A percentile compares a stretch with the other conserved stretches of the same genome.
Evolutionary conservation across 805 yeast species (phyloP).

Genomic region (Pichia paraexigua): DNA sequence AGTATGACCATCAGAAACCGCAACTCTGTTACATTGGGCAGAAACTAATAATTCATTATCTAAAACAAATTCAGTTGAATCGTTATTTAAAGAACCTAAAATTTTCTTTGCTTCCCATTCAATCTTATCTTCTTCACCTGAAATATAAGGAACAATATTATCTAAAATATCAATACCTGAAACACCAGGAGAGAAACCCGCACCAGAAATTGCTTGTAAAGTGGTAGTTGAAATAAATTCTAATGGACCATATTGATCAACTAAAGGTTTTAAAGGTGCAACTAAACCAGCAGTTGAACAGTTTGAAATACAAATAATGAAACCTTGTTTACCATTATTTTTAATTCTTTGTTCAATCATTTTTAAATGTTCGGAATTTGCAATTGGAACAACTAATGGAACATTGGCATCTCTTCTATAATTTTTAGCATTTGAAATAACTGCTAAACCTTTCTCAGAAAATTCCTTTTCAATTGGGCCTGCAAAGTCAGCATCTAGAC

Average conservation of each 20-base stretch:
- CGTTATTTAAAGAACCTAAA: constrained; percentile 54
- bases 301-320: constrained; percentile 89
- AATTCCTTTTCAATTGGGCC: constrained; percentile 87
- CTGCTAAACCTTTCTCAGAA: constrained; percentile 70
- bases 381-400: constrained; percentile 92
- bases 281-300: constrained; percentile 98
- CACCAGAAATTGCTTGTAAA: constrained; percentile 96
- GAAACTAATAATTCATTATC: constrained; percentile 75
- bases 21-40: constrained; percentile 95
- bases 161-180: constrained; percentile 92
- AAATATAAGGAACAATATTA: constrained; percentile 87
- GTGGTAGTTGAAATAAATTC: constrained; percentile 84
- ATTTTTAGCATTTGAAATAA: constrained; percentile 93
- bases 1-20: constrained; percentile 97
- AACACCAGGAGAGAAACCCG: constrained; percentile 97
- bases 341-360: constrained; percentile 55
- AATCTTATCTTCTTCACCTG: constrained; percentile 97
- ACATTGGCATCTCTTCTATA: constrained; percentile 83
- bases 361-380: constrained; percentile 83
- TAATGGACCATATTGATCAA: constrained; percentile 84
- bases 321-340: constrained; percentile 63
- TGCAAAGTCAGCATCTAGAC: constrained; percentile 87
- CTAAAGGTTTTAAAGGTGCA: constrained; percentile 92
- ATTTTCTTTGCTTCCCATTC: constrained; percentile 98
- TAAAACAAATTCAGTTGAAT: constrained; percentile 47